phyloP scores from a whole-genome alignment of 305 asterid genomes.

The Salvia sclarea region DNA sequence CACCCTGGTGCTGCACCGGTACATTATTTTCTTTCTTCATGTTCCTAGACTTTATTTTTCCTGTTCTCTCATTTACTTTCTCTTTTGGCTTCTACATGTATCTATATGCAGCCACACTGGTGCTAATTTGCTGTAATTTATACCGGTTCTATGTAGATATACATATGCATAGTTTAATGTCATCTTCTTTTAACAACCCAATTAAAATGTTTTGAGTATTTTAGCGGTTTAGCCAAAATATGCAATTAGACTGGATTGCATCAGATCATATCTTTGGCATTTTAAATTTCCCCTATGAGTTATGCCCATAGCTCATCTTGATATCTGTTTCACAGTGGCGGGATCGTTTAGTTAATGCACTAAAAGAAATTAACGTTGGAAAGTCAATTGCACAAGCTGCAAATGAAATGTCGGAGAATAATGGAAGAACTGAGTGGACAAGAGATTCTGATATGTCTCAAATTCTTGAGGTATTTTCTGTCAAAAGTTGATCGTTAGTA shows the following conservation, averaged over 20 bases:
- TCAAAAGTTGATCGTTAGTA: slow-evolving; percentile 22
- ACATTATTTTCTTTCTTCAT: slow-evolving; percentile 30
- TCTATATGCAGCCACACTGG: slow-evolving; percentile 22
- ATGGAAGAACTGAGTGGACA: slow-evolving; percentile 47
- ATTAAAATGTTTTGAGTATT: neutral
- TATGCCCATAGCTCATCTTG: slow-evolving; percentile 5
- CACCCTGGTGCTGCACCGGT: slow-evolving; percentile 99
- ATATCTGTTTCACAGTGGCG: slow-evolving; percentile 64
- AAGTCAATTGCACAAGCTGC: slow-evolving; percentile 45
- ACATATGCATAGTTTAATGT: slow-evolving; percentile 8
- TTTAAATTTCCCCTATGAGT: slow-evolving; percentile 26
- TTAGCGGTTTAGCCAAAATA: neutral
- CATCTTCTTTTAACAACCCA: slow-evolving; percentile 14
- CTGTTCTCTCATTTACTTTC: slow-evolving; percentile 11
- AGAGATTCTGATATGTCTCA: slow-evolving; percentile 45
- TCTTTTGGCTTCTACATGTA: slow-evolving; percentile 11
- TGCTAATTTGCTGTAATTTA: slow-evolving; percentile 3
- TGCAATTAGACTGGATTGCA: slow-evolving; percentile 18
- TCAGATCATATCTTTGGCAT: neutral
- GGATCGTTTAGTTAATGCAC: slow-evolving; percentile 78
- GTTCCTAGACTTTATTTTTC: slow-evolving; percentile 21
- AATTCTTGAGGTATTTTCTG: slow-evolving; percentile 47
- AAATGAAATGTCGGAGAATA: slow-evolving; percentile 40
- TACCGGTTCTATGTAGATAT: neutral
- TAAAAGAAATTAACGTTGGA: slow-evolving; percentile 62